Base-by-base conservation (phyloP, 2,329 filamentous ascomycete species). In the Didymella lethalis region DNA sequence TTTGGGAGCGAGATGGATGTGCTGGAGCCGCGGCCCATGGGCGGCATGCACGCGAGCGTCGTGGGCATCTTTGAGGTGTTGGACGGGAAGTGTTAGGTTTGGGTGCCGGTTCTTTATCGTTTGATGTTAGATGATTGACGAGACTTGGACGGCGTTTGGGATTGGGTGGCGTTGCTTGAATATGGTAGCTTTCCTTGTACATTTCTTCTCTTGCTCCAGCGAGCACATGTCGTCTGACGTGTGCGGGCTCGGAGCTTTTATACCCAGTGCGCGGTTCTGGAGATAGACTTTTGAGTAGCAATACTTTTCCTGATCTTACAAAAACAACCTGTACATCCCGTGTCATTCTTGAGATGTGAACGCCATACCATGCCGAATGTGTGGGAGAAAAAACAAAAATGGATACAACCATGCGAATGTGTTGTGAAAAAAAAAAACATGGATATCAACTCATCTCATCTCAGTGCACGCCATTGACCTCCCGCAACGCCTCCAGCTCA, bases 401-500 rank as follows among this genome's bases (percentile, higher is more conserved):
- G 46, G 45, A 46, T 41, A 52, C 18, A 18, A 18, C 18, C 18
- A 18, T 18, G 18, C 18, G 18, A 18, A 18, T 32, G 12, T 43
- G 36, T 43, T 18, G 29, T 47, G 34, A 36, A 23, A 57, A 32
- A 28, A 38, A 23, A 57, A 32, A 28, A 52, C 25, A 48, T 46
- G 46, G 45, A 46, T 41, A 52, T 48, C 46, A 46, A 49, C 26
- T 12, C 28, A 18, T n/a, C 16, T 1, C 23, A 2, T 3, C 41
- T 76, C 66, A 77, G 55, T 75, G 67, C 49, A 71, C 72, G 10
- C 76, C 77, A 59, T 79, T 77, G 31, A 73, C 73, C 38, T 73
- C 65, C 36, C 65, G 59, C 68, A 96, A 79, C 53, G 78, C 81
- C 47, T 88, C 86, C 65, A 97, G 77, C 81, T 98, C 95, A 46